phyloP scores from a whole-genome alignment of 208 protist species.

The Balamuthia mandrillaris region DNA sequence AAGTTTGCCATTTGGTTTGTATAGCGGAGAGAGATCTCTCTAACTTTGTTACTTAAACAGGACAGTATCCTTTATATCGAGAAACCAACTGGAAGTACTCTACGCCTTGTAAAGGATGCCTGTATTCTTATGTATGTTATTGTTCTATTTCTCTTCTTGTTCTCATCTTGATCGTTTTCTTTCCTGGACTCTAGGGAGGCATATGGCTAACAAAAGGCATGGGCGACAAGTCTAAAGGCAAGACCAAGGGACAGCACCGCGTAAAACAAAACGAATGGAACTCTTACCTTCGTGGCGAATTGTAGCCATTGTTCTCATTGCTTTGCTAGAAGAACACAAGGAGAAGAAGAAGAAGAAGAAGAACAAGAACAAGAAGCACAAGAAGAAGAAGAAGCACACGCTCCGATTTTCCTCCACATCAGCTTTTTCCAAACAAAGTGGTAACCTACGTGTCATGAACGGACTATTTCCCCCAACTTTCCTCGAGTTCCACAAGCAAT shows the following conservation, averaged over 20 bases:
- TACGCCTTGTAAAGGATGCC: slow-evolving; percentile 2
- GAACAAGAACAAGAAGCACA: too few relatives aligned
- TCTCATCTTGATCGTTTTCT: not conserved
- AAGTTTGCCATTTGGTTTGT: not conserved
- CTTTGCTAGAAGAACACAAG: too few relatives aligned
- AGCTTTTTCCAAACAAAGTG: too few relatives aligned
- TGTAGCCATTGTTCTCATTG: too few relatives aligned
- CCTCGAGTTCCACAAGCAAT: too few relatives aligned
- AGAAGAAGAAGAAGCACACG: too few relatives aligned
- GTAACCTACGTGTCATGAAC: too few relatives aligned
- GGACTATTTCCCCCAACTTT: too few relatives aligned
- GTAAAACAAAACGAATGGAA: too few relatives aligned
- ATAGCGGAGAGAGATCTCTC: not conserved
- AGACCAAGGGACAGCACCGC: slow-evolving; percentile 38
- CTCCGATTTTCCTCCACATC: too few relatives aligned
- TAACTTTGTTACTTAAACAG: not conserved
- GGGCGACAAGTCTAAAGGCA: slow-evolving; percentile 20
- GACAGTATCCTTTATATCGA: slow-evolving; percentile 21
- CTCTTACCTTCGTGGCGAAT: too few relatives aligned
- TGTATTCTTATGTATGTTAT: not conserved
- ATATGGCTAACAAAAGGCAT: slow-evolving; percentile 20
- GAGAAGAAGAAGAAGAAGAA: too few relatives aligned
- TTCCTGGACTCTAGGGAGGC: not conserved
- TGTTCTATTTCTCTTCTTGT: not conserved
- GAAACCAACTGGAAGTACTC: slow-evolving; percentile 44